phyloP scores from a whole-genome alignment of 106 monocot genomes.

The Acorus gramineus region DNA sequence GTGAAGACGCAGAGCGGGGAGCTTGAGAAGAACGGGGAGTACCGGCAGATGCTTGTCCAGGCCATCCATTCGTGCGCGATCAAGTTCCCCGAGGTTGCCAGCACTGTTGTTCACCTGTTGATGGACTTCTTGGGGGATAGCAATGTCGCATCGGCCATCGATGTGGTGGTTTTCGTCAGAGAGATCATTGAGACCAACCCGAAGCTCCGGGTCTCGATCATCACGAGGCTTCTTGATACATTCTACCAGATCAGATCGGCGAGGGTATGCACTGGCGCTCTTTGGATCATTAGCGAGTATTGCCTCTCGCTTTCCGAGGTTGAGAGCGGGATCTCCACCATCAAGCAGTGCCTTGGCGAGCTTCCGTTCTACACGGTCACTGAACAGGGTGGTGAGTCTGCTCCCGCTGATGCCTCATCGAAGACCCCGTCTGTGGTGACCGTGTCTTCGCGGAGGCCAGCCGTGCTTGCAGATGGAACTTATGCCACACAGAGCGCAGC shows the following conservation, averaged over 20 bases:
- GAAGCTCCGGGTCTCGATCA: constrained; percentile 80
- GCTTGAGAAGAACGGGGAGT: constrained; percentile 80
- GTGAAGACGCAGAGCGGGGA: constrained; percentile 84
- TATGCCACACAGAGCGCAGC: constrained; percentile 97
- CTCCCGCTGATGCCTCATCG: constrained; percentile 18
- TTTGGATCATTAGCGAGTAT: constrained; percentile 90
- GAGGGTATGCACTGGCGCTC: constrained; percentile 73
- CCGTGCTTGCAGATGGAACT: constrained; percentile 82
- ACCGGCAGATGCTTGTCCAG: constrained; percentile 86
- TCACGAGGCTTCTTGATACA: constrained; percentile 67
- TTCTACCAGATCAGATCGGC: constrained; percentile 87
- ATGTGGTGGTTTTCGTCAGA: constrained; percentile 75
- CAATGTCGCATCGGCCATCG: constrained; percentile 80
- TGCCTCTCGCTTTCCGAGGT: constrained; percentile 82
- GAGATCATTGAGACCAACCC: constrained; percentile 91
- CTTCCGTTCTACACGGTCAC: constrained; percentile 69
- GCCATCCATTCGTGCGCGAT: constrained; percentile 85
- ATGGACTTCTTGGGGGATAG: constrained; percentile 91
- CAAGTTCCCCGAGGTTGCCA: constrained; percentile 89
- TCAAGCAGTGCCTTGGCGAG: constrained; percentile 88
- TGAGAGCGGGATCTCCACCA: constrained; percentile 64
- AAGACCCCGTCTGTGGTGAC: constrained; percentile 27
- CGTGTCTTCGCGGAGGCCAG: constrained; percentile 68
- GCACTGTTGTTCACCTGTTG: constrained; percentile 75
- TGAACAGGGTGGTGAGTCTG: constrained; percentile 43